phyloP scores from a whole-genome alignment of 2,329 filamentous ascomycete genomes.

The Penicillium sp. region DNA sequence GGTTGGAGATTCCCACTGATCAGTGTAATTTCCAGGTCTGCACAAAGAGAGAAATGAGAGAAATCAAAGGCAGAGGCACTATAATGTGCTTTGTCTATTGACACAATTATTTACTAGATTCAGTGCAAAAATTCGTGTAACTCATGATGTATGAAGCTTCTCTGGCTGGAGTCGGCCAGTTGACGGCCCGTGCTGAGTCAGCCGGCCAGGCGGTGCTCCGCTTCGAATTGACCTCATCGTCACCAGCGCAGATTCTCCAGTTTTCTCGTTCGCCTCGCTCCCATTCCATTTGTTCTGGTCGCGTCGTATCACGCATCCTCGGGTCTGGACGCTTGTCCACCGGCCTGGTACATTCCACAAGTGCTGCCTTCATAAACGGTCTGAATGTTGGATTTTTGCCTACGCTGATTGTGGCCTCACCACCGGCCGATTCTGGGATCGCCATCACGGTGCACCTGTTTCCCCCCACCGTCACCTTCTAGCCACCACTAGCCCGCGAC shows the following conservation, averaged over 20 bases:
- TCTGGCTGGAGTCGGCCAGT: neutral
- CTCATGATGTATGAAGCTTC: neutral
- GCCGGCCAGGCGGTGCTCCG: conserved; percentile 29
- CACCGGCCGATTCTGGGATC: conserved; percentile 15
- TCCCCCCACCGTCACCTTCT: neutral
- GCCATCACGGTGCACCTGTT: conserved; percentile 10
- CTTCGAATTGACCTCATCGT: conserved; percentile 37
- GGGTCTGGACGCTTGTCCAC: conserved; percentile 6
- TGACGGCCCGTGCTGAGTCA: conserved; percentile 30
- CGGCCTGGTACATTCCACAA: conserved; percentile 1
- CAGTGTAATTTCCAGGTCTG: neutral
- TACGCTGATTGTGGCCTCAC: conserved; percentile 25
- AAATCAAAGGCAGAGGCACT: neutral
- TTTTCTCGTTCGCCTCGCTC: conserved; percentile 11
- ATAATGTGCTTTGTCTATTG: neutral
- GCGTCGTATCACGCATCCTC: conserved; percentile 12
- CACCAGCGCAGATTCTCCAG: conserved; percentile 30
- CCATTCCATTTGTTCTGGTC: conserved; percentile 16
- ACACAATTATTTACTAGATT: too few species aligned
- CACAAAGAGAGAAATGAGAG: too few species aligned
- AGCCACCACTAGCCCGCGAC: neutral
- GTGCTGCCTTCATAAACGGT: conserved; percentile 10
- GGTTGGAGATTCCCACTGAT: conserved; percentile 39
- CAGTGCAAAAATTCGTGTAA: neutral
- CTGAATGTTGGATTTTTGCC: conserved; percentile 28